Evolutionary conservation across 306 rosid species (phyloP), one percentile per base, ranked within the genome.

Genomic region (Coriaria nepalensis): DNA sequence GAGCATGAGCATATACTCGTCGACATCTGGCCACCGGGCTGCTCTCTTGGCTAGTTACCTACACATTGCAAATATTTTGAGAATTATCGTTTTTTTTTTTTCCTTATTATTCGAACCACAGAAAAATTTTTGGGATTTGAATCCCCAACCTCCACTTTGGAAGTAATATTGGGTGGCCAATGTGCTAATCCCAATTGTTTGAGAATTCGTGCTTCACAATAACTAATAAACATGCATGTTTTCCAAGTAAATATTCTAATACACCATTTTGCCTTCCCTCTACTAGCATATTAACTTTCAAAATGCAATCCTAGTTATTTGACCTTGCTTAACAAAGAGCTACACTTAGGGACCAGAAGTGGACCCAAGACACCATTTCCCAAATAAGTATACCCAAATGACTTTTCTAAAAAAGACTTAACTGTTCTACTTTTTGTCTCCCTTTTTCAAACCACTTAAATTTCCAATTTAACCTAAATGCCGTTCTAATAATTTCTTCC

Each of bases 1-100:
- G 63, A 57, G 63, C 63, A 57, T 57, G 63, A 41, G 63, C 46
- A 12, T 47, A 57, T 57, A 47, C 53, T 48, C 54, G 47, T 38
- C 55, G 54, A 57, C 63, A 57, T 57, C 63, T 57, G 37, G 54
- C 63, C 8, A 47, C 45, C 37, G 39, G 63, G 47, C 63, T 57
- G 0, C 46, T 47, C 54, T 57, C 63, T 6, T 57, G 63, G 54
- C 53, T 47, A 38, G 53, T 57, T 47, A 37, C 54, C 63, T 47
- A 44, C 34, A 57, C n/a, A 36, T 39, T 40, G 7, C 37, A 15
- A 40, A 59, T 13, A 45, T 15, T 15, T 20, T 20, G 29, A 20
- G 29, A 20, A 20, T 20, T 20, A 20, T 3, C 1, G 2, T 20
- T 20, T 20, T 20, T 20, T 20, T 20, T 20, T 20, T 20, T 20